Evolutionary conservation across 371 early-diverging fungal species (phyloP).

Genomic region (Nosema bombycis): DNA sequence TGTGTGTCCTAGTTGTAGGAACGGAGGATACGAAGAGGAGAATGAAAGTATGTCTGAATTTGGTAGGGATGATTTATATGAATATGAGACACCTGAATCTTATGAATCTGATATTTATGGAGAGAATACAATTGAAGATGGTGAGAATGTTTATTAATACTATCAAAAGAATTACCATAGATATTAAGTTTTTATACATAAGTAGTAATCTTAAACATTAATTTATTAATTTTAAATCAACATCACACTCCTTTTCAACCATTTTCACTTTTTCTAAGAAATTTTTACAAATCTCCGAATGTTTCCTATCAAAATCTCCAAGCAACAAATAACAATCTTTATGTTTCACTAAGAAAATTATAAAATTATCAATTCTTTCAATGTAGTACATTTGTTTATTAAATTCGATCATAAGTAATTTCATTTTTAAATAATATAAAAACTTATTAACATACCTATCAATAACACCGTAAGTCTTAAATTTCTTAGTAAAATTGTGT

Average conservation of each 20-base stretch:
- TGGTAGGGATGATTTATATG: too few relatives aligned
- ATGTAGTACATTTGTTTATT: constrained; percentile 7
- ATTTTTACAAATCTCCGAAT: constrained; percentile 8
- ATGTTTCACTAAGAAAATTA: constrained; percentile 12
- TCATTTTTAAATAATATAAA: constrained; percentile 10
- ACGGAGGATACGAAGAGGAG: too few relatives aligned
- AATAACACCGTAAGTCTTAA: constrained; percentile 27
- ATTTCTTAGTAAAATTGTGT: constrained; percentile 25
- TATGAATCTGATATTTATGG: too few relatives aligned
- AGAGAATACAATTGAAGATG: too few relatives aligned
- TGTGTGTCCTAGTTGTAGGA: too few relatives aligned
- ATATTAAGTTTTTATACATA: too few relatives aligned
- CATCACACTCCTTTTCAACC: constrained; percentile 1
- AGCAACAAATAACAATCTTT: constrained; percentile 16
- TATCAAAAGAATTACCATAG: too few relatives aligned
- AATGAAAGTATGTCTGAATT: too few relatives aligned
- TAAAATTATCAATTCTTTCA: constrained; percentile 14
- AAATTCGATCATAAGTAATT: constrained; percentile 11
- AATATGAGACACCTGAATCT: too few relatives aligned
- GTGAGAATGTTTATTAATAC: too few relatives aligned
- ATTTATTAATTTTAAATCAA: constrained; percentile 11
- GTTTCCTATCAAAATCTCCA: background rate
- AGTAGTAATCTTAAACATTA: too few relatives aligned
- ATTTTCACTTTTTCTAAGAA: background rate
- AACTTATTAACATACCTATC: constrained; percentile 16